Conservation (phyloP, 208 protist species). For the Tritrichomonas musculus region DNA sequence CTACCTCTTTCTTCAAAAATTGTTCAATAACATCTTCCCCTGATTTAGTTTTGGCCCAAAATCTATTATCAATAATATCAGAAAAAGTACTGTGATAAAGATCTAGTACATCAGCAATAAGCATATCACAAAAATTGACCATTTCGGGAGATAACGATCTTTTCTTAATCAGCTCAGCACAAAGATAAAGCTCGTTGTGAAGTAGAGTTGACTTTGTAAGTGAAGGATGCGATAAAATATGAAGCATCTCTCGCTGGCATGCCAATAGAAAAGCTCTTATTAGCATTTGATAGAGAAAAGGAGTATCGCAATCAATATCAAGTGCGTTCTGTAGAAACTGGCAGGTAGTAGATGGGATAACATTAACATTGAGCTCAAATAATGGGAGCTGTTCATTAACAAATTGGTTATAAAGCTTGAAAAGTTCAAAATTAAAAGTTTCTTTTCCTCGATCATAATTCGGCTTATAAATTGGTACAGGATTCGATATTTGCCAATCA, state of each 20-base stretch:
- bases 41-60: conserved; percentile 19
- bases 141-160: neutral
- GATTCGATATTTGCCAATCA: neutral
- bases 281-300: neutral
- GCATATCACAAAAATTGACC: neutral
- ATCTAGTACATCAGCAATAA: neutral
- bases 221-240: neutral
- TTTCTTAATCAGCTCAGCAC: neutral
- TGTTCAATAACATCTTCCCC: neutral
- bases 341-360: neutral
- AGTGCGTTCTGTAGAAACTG: neutral
- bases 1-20: neutral
- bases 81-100: neutral
- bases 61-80: conserved; percentile 14
- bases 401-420: neutral
- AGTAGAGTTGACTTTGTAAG: neutral
- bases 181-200: neutral
- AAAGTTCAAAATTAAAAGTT: neutral
- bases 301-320: neutral
- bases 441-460: neutral
- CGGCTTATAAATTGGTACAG: neutral
- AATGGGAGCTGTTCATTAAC: neutral
- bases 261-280: neutral
- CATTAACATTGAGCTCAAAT: neutral
- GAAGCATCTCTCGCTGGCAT: neutral